Conservation (phyloP, 2,329 filamentous ascomycete genomes). For the Aspergillus tamarii region DNA sequence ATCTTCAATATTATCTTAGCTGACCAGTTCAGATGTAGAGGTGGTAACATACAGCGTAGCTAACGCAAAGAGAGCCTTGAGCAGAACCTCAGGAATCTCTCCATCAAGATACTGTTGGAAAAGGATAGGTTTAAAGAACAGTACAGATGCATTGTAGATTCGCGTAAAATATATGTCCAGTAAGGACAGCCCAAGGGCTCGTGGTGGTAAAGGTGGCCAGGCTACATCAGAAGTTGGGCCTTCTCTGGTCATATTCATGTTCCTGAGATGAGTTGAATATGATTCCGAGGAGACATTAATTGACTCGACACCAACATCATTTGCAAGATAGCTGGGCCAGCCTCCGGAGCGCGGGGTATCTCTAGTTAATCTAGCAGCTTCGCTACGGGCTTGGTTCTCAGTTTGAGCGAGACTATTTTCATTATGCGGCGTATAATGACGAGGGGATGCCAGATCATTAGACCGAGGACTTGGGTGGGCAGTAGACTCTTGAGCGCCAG, state of each 20-base stretch:
- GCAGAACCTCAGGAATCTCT: not conserved
- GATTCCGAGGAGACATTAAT: slow-evolving; percentile 1
- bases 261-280: slow-evolving; percentile 1
- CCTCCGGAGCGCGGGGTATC: not conserved
- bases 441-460: not conserved
- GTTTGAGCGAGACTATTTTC: not conserved
- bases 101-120: slow-evolving; percentile 7
- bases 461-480: not conserved
- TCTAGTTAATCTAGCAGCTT: not conserved
- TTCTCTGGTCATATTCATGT: not conserved
- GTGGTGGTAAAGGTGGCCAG: not conserved
- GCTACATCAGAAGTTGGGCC: not conserved
- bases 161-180: slow-evolving; percentile 6
- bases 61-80: slow-evolving; percentile 3
- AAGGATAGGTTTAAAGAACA: not conserved
- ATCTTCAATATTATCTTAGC: not conserved
- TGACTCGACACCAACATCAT: not conserved
- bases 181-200: not conserved
- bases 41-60: slow-evolving; percentile 2
- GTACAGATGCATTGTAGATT: slow-evolving; percentile 2
- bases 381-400: not conserved
- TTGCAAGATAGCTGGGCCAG: not conserved
- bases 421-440: not conserved
- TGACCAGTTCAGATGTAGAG: not conserved
- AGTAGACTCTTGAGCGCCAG: not conserved